A percentile compares a stretch with the other conserved stretches of the same genome.
Evolutionary conservation across 2,329 filamentous ascomycete genomes (phyloP).

Genomic region (Pseudopyricularia javanii): DNA sequence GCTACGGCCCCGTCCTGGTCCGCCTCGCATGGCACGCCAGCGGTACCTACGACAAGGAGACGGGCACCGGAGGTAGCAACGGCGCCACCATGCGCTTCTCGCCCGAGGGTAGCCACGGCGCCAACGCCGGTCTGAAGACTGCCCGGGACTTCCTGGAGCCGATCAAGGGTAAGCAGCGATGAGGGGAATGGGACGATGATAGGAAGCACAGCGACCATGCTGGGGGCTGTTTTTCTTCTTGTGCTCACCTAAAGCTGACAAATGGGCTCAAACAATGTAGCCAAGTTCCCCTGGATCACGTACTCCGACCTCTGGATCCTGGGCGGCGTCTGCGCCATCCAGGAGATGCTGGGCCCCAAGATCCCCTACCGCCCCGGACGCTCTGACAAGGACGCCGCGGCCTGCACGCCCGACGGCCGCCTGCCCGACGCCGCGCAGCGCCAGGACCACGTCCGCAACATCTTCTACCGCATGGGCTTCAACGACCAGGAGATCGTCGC

Average conservation of each 20-base stretch:
- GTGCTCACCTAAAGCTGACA: too few species aligned
- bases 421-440: slow-evolving; percentile 71
- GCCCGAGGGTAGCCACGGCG: slow-evolving; percentile 49
- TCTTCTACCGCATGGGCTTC: slow-evolving; percentile 95
- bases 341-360: slow-evolving; percentile 46
- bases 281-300: slow-evolving; percentile 47
- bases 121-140: slow-evolving; percentile 52
- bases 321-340: slow-evolving; percentile 44
- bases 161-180: slow-evolving; percentile 32
- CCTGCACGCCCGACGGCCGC: slow-evolving; percentile 41
- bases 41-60: slow-evolving; percentile 46
- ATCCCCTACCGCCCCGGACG: slow-evolving; percentile 45
- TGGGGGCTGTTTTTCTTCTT: too few species aligned
- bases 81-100: slow-evolving; percentile 57
- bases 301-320: slow-evolving; percentile 56
- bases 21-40: slow-evolving; percentile 54
- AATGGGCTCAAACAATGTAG: too few species aligned
- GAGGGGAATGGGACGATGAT: too few species aligned
- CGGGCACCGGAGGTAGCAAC: slow-evolving; percentile 51
- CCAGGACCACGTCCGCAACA: slow-evolving; percentile 68
- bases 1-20: slow-evolving; percentile 50
- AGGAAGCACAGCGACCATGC: too few species aligned
- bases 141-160: slow-evolving; percentile 53
- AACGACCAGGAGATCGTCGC: slow-evolving; percentile 93
- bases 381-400: slow-evolving; percentile 48